Base-by-base conservation (phyloP, 2,329 filamentous ascomycete species). In the Xylariaceae sp. region DNA sequence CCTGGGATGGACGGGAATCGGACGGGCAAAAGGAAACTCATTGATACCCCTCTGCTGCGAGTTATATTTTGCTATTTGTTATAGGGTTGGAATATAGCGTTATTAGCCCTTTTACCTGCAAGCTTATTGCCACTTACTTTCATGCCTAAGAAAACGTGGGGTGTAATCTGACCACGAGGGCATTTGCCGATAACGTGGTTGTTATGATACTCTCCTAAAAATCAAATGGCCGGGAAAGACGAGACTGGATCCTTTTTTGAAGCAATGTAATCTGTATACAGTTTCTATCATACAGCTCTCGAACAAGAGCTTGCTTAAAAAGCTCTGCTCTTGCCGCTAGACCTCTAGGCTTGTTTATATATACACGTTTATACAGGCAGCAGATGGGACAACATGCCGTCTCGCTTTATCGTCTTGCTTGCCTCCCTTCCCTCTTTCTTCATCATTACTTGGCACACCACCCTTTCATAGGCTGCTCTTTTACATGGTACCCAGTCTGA, bases 11-110 rank as follows among this genome's bases (percentile, higher is more conserved):
- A 12, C 19, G n/a, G 45, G 36, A 17, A 28, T 11, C 26, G 23
- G 28, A 31, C 23, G 46, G 21, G n/a, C 8, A 17, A 31, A 41
- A 16, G 45, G 44, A 41, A 34, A 43, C 24, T 6, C 23, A 43
- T 39, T 56, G 56, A 59, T 59, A 59, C 56, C 56, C 59, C 21
- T 53, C 8, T 26, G 46, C 53, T 53, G 7, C 12, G 33, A 8
- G 3, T 43, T 29, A 11, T 21, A 57, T n/a, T 6, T 48, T 48
- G 28, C 33, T 45, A 39, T 49, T 36, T 17, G 6, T 16, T 52
- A 36, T 40, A 39, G 21, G 29, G 43, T 37, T 33, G n/a, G 34
- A 44, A 11, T 8, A 47, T 44, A 34, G 17, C 14, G 28, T 31
- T 37, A n/a, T 11, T 14, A 9, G 21, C 17, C 23, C 23, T 14